These are phyloP conservation scores for Diplogelasinospora grovesii DNA, from an alignment of 495 filamentous ascomycete species.

Conservation along the genomic window DNA sequence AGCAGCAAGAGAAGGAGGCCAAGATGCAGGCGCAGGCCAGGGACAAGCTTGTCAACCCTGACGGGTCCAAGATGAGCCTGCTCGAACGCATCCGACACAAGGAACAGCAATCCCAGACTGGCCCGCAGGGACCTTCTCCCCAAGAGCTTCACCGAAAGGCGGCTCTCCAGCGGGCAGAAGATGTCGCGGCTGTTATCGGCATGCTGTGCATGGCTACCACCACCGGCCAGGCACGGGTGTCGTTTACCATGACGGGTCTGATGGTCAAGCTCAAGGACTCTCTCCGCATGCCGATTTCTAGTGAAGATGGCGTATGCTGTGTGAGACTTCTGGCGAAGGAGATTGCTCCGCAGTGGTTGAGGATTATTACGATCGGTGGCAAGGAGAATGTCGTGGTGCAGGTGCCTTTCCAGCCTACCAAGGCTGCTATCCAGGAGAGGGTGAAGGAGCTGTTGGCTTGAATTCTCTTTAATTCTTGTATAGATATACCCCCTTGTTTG, in stretches of 20 bases:
- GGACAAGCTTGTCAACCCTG: slow-evolving; percentile 20
- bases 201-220: slow-evolving; percentile 45
- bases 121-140: slow-evolving; percentile 31
- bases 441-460: slow-evolving; percentile 35
- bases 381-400: slow-evolving; percentile 54
- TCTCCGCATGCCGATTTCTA: slow-evolving; percentile 52
- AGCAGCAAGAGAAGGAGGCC: slow-evolving; percentile 24
- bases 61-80: slow-evolving; percentile 38
- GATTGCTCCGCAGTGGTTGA: slow-evolving; percentile 57
- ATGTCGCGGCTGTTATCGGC: slow-evolving; percentile 53
- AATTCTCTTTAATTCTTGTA: too few relatives aligned
- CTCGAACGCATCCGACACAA: slow-evolving; percentile 60
- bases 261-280: slow-evolving; percentile 54
- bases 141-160: slow-evolving; percentile 48
- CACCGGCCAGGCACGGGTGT: slow-evolving; percentile 35
- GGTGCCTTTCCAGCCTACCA: slow-evolving; percentile 33
- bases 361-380: slow-evolving; percentile 47
- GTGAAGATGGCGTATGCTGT: slow-evolving; percentile 49
- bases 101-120: slow-evolving; percentile 39
- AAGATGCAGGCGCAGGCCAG: slow-evolving; percentile 9
- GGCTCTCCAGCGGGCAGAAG: slow-evolving; percentile 54
- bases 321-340: slow-evolving; percentile 52
- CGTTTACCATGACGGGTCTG: slow-evolving; percentile 56
- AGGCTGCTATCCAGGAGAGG: slow-evolving; percentile 36
- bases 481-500: too few relatives aligned